Base-by-base conservation (phyloP, 169 alveolate genomes). In the Plasmodium chabaudi region DNA sequence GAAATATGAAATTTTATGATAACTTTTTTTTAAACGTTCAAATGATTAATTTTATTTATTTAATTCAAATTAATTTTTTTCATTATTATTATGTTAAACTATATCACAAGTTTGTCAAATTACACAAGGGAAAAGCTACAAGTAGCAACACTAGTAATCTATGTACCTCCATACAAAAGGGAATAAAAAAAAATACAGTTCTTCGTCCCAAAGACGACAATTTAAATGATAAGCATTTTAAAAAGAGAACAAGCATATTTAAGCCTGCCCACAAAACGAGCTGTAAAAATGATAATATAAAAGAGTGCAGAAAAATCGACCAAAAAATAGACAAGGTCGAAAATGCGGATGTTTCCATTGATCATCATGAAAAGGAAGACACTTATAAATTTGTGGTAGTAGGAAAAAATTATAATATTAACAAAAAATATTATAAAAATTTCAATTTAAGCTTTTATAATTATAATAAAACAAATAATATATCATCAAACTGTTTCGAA, bases 11-110 rank as follows among this genome's bases (percentile, higher is more conserved):
- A 15, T 65, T 82, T 65, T 82, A 82, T 68, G 90, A 82, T 47
- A 51, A 69, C 42, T 82, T 82, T 51, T 82, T 82, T 68, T 55
- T 82, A 34, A 82, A 82, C 13, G 72, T 82, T 1, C 79, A 82
- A 60, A 82, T 69, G 84, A 82, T 82, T 53, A 65, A 65, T 27
- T 82, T 82, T 44, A 51, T 82, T 13, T 82, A 82, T 49, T 56
- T 69, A 56, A 63, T 82, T 17, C 82, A 69, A 64, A 47, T 82
- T 17, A 82, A 82, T 42, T 67, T 55, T 23, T 82, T 68, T 57
- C 90, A 82, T 34, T 82, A 67, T n/a, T 82, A 23, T 61, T 82
- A 68, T 53, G n/a, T 82, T 13, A 72, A 72, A 5, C 9, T 82
- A 46, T 23, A 57, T 27, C 23, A 67, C 0, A 77, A 77, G 10